Conservation (phyloP, 192 early-diverging fungal species). For the Lobosporangium transversale region DNA sequence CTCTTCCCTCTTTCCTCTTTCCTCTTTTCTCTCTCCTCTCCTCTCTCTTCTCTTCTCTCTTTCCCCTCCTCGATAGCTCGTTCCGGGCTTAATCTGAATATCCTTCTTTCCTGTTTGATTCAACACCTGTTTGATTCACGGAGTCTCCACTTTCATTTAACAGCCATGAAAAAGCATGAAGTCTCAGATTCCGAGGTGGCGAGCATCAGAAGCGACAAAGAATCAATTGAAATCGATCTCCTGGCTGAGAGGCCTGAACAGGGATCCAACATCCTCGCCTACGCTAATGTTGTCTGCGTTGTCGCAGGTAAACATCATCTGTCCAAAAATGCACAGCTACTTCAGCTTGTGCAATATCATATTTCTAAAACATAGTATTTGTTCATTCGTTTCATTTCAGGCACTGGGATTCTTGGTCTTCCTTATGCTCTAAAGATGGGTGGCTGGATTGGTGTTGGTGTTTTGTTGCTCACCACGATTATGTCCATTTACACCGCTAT, state of each 20-base stretch:
- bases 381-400: too few species aligned
- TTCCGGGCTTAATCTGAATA: neutral
- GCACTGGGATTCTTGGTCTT: slow-evolving; percentile 79
- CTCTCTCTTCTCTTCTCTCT: neutral
- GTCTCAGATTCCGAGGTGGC: slow-evolving; percentile 13
- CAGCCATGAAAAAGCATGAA: slow-evolving; percentile 13
- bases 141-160: neutral
- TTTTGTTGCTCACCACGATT: slow-evolving; percentile 72
- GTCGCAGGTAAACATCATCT: slow-evolving; percentile 64
- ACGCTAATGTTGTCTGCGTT: slow-evolving; percentile 73
- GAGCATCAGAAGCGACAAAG: slow-evolving; percentile 25
- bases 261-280: slow-evolving; percentile 64
- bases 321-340: neutral
- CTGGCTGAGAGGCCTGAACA: slow-evolving; percentile 43
- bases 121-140: neutral
- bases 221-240: slow-evolving; percentile 21
- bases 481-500: slow-evolving; percentile 76
- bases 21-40: neutral
- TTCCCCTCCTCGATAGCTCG: neutral
- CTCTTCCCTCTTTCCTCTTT: neutral
- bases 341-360: too few species aligned
- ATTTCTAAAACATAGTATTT: too few species aligned
- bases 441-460: slow-evolving; percentile 77
- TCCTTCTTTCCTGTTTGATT: neutral
- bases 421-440: slow-evolving; percentile 79